Evolutionary conservation across 2,329 filamentous ascomycete species (phyloP).

Genomic region (Rosellinia necatrix): DNA sequence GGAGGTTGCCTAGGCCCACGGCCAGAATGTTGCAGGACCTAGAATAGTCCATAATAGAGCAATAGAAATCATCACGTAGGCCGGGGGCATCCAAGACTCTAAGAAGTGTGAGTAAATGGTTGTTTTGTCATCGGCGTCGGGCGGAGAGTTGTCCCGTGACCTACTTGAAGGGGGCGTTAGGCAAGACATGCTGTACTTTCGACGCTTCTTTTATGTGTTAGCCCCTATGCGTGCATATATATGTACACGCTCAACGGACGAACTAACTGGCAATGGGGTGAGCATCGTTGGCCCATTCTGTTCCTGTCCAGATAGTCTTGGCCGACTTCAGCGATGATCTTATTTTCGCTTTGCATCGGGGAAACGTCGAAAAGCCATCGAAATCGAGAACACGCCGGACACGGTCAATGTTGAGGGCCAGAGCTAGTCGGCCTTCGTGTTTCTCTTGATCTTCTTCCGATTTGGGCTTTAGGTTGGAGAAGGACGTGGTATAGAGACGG

Average conservation of each 20-base stretch:
- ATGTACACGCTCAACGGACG: neutral
- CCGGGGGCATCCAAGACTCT: constrained; percentile 86
- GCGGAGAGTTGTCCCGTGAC: constrained; percentile 34
- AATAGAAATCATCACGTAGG: constrained; percentile 95
- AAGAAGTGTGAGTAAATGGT: constrained; percentile 1
- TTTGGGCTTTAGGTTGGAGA: constrained; percentile 47
- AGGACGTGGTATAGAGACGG: constrained; percentile 62
- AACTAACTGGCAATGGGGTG: constrained; percentile 29
- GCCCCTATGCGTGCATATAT: neutral
- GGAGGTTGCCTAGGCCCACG: constrained; percentile 76
- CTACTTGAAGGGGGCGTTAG: constrained; percentile 78
- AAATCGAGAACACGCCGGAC: constrained; percentile 68
- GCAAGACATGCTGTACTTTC: constrained; percentile 55
- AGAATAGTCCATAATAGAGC: constrained; percentile 87
- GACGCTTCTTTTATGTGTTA: constrained; percentile 25
- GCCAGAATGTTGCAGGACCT: constrained; percentile 74
- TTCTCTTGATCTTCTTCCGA: constrained; percentile 66
- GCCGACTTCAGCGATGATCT: constrained; percentile 32
- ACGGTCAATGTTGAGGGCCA: constrained; percentile 80
- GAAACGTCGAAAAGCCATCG: constrained; percentile 39
- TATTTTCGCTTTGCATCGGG: constrained; percentile 37
- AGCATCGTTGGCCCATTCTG: constrained; percentile 44
- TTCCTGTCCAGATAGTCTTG: constrained; percentile 50
- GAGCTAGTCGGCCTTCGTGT: constrained; percentile 75
- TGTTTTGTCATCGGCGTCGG: neutral